Evolutionary conservation across 2,329 filamentous ascomycete genomes (phyloP).

Genomic region (Phyllosticta ampelicida): DNA sequence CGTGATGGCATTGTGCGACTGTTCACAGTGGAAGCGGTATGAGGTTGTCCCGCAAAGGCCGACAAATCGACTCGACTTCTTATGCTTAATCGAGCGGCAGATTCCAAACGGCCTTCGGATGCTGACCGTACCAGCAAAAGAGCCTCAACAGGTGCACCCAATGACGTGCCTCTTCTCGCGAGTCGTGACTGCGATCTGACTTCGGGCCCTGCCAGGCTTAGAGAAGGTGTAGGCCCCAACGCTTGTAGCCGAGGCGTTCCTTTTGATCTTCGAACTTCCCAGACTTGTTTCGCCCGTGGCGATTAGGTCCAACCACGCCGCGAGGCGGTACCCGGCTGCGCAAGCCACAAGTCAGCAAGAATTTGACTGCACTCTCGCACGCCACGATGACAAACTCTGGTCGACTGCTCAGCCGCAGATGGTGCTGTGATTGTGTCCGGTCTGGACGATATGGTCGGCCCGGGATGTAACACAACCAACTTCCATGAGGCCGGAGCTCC

Average conservation of each 20-base stretch:
- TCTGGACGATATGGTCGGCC: background rate
- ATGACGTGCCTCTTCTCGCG: slow-evolving; percentile 7
- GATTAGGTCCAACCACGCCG: slow-evolving; percentile 26
- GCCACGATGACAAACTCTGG: too few relatives aligned
- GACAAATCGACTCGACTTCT: background rate
- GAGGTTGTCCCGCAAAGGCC: too few relatives aligned
- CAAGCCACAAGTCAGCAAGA: background rate
- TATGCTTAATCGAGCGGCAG: background rate
- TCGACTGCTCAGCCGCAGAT: background rate
- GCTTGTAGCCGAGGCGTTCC: background rate
- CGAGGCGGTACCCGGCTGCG: slow-evolving; percentile 24
- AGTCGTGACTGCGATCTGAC: slow-evolving; percentile 1
- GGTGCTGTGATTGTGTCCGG: background rate
- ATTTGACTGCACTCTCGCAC: background rate
- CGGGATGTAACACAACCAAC: background rate
- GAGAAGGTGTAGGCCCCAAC: slow-evolving; percentile 3
- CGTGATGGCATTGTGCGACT: too few relatives aligned
- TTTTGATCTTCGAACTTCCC: background rate
- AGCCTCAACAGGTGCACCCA: slow-evolving; percentile 2
- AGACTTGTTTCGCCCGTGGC: slow-evolving; percentile 15
- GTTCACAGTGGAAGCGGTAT: too few relatives aligned
- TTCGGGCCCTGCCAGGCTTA: background rate
- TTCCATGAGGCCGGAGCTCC: background rate
- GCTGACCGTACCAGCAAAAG: background rate
- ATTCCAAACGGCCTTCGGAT: background rate